Conservation (phyloP, 2,329 filamentous ascomycete species). For the Claviceps pazoutovae region DNA sequence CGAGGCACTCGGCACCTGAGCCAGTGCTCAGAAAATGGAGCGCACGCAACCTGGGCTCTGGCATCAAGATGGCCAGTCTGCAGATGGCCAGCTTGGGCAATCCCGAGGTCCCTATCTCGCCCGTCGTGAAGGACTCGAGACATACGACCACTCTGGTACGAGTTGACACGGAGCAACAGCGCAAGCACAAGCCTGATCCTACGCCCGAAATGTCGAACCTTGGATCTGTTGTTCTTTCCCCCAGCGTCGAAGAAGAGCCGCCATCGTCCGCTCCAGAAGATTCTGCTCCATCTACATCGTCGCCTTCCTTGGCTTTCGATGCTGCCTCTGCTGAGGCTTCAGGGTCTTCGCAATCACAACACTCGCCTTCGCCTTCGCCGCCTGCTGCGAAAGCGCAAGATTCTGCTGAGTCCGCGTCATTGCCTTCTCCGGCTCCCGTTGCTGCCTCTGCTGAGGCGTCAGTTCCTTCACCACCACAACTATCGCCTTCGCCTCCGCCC, state of each 20-base stretch:
- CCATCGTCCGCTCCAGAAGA: neutral
- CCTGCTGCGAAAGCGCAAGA: neutral
- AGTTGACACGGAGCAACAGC: neutral
- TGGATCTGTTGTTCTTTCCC: neutral
- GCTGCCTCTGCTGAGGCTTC: neutral
- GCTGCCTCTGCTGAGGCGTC: neutral
- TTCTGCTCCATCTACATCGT: neutral
- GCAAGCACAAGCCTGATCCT: neutral
- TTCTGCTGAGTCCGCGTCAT: neutral
- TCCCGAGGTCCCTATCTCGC: conserved; percentile 2
- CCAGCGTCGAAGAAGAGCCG: neutral
- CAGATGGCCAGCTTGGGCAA: conserved; percentile 6
- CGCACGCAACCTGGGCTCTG: conserved; percentile 8
- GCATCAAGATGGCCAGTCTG: conserved; percentile 3
- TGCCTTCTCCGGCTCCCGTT: neutral
- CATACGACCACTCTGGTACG: neutral
- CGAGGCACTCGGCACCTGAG: conserved; percentile 14
- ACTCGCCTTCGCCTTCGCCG: too few species aligned
- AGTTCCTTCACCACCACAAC: neutral
- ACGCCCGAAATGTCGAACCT: neutral
- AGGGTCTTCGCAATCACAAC: neutral
- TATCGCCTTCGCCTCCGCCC: neutral
- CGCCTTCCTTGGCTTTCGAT: neutral
- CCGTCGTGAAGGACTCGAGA: neutral
- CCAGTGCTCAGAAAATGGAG: conserved; percentile 15